Evolutionary conservation across 2,329 filamentous ascomycete species (phyloP), one percentile per base, ranked within the genome.

Genomic region (Lithohypha guttulata): DNA sequence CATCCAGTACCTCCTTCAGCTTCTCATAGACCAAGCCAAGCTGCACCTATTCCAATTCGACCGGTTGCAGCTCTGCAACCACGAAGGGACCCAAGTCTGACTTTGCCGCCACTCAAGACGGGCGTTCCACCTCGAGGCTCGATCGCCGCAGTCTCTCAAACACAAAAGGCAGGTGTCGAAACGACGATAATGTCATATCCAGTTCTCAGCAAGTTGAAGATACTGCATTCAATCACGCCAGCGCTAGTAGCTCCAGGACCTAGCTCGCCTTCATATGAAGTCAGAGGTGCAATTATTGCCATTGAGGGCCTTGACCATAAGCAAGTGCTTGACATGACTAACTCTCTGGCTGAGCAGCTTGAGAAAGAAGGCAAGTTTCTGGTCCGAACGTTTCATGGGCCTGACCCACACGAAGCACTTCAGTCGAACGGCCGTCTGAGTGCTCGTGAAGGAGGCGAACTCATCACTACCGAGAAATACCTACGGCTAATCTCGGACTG

Each of bases 281-380:
- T 66, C 5, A 74, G 86, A n/a, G 87, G 89, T 0, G 75, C 82
- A 0, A 73, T 95, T 25, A 79, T 96, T 45, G 81, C 84, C 1
- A 65, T 96, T 19, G 89, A 96, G 59, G 87, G 87, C 1, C 70
- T 80, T 13, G 73, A 79, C 42, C 58, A 64, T 2, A 67, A 72
- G 7, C 73, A 83, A 3, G 77, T 84, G 3, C 63, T 69, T 2
- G 70, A 73, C 13, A 73, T 94, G 14, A 71, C 81, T 39, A 66
- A 69, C 22, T 79, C 78, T 50, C 65, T 93, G 52, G 68, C 63
- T 42, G 66, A 62, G 42, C 63, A 62, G 28, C 58, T 79, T 31
- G 60, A 60, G 33, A 70, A 67, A 26, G 69, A 70, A 45, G 65
- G 63, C 4, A 70, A 71, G 34, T 69, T 70, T 44, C 52, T 57